Conservation (phyloP, 202 grass and related monocot genomes). For the Brachypodium distachyon region DNA sequence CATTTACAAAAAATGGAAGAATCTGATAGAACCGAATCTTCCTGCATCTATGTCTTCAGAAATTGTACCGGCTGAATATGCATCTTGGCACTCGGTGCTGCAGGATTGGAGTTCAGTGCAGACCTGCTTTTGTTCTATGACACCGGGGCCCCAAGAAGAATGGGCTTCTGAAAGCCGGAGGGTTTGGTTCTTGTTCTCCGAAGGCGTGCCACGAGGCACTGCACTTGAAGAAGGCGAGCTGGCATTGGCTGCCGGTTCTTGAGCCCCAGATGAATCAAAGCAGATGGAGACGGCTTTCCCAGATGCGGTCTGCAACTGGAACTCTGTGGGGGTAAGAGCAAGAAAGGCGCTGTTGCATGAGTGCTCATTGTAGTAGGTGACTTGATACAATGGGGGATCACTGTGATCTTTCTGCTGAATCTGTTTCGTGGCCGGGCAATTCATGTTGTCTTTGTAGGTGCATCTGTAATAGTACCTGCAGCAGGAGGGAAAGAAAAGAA, state of each 20-base stretch:
- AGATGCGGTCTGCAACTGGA: slow-evolving; percentile 39
- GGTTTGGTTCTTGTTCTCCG: slow-evolving; percentile 13
- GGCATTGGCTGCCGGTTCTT: slow-evolving; percentile 26
- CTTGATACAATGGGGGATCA: slow-evolving; percentile 56
- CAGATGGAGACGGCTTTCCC: slow-evolving; percentile 61
- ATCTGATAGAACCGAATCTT: slow-evolving; percentile 50
- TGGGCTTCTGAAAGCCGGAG: slow-evolving; percentile 20
- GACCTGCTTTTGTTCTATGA: slow-evolving; percentile 23
- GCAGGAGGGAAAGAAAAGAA: background rate
- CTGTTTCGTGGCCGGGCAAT: slow-evolving; percentile 59
- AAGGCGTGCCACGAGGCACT: background rate
- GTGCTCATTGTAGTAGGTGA: slow-evolving; percentile 68
- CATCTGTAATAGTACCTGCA: slow-evolving; percentile 67
- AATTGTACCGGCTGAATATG: slow-evolving; percentile 14
- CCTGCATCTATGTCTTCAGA: slow-evolving; percentile 53
- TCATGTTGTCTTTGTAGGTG: slow-evolving; percentile 64
- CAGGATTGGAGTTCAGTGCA: slow-evolving; percentile 9
- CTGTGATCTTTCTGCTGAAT: slow-evolving; percentile 67
- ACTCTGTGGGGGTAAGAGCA: slow-evolving; percentile 40
- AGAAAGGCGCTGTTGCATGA: slow-evolving; percentile 56
- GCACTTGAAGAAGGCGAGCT: slow-evolving; percentile 36
- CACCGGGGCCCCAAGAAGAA: slow-evolving; percentile 22
- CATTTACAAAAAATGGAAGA: slow-evolving; percentile 73
- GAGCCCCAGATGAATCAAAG: slow-evolving; percentile 40
- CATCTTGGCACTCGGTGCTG: slow-evolving; percentile 37